Base-by-base conservation (phyloP, 1,284 basidiomycete genomes). In the Afroboletus lepidellus region DNA sequence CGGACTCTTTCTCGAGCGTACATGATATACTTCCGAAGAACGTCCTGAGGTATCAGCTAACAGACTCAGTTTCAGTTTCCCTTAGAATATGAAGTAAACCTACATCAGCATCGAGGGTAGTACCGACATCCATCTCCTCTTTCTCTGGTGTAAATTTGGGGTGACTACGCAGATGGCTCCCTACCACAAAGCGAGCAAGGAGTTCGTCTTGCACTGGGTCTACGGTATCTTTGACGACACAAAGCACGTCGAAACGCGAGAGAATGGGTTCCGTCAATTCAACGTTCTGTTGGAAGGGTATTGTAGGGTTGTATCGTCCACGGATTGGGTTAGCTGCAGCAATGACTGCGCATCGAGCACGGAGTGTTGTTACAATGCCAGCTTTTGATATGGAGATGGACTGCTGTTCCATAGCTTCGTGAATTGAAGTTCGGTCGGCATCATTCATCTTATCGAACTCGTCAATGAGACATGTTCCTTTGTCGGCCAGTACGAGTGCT, bases 391-490 rank as follows among this genome's bases (percentile, higher is more conserved):
- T 98, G 1, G 96, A 98, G 62, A 99, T 99, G n/a, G 91, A 90
- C 69, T 99, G 96, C 73, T 99, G 96, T 71, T 99, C 96, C 96
- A 99, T 99, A 2, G 97, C 97, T 72, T 99, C 96, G 77, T 99
- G 97, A 64, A 99, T 99, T 8, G 94, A 98, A 12, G 96, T 98
- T 58, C 94, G 80, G 72, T 95, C 93, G 29, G 92, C 84, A 64
- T 99, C 96, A 74, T 99, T 99, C 96, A 99, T 99, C 79, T 99
- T 99, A 79, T 99, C 96, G 70, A 99, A 99, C 73, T 99, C 97
- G 73, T 99, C 96, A 61, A 99, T 99, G 30, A 99, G 77, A 65
- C 97, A 99, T 33, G 91, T 92, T n/a, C 96, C 96, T 75, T 98
- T 98, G 75, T 99, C 96, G 1, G 96, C 97, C 23, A 99, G 79